A percentile compares a stretch with the other conserved stretches of the same genome.
Conservation (phyloP, 2,329 filamentous ascomycete genomes). For the Endoconidiophora polonica region DNA sequence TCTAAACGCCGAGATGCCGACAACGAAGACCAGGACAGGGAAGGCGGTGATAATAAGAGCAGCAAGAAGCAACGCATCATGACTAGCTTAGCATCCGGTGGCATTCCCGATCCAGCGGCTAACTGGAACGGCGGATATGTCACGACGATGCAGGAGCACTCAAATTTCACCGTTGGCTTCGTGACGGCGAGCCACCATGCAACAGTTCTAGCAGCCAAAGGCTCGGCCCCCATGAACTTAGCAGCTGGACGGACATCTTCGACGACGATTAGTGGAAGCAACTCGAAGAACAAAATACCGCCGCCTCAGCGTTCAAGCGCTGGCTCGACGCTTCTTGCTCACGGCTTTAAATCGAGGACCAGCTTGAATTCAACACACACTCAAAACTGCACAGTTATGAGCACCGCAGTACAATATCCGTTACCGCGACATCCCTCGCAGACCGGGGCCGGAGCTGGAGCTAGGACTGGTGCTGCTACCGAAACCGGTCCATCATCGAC, state of each 20-base stretch:
- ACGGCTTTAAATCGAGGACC: background rate
- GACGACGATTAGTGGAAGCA: background rate
- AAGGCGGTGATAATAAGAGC: constrained; percentile 16
- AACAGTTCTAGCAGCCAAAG: constrained; percentile 21
- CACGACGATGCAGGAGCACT: constrained; percentile 45
- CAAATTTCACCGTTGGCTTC: constrained; percentile 48
- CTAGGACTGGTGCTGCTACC: too few species aligned
- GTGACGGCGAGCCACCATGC: constrained; percentile 36
- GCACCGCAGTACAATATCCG: too few species aligned
- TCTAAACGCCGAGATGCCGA: constrained; percentile 16
- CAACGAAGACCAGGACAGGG: background rate
- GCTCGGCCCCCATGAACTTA: constrained; percentile 13
- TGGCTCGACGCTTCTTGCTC: background rate
- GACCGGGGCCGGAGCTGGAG: too few species aligned
- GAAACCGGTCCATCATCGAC: constrained; percentile 3
- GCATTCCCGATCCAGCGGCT: constrained; percentile 20
- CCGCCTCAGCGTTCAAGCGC: background rate
- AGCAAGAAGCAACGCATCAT: constrained; percentile 15
- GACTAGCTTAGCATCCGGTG: constrained; percentile 13
- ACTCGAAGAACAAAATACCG: background rate
- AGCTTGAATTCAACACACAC: too few species aligned
- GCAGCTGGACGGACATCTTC: background rate
- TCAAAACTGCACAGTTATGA: too few species aligned
- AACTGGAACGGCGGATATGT: constrained; percentile 29
- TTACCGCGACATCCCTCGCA: too few species aligned